Conservation (phyloP, 495 filamentous ascomycete genomes). For the Extremus antarcticus region DNA sequence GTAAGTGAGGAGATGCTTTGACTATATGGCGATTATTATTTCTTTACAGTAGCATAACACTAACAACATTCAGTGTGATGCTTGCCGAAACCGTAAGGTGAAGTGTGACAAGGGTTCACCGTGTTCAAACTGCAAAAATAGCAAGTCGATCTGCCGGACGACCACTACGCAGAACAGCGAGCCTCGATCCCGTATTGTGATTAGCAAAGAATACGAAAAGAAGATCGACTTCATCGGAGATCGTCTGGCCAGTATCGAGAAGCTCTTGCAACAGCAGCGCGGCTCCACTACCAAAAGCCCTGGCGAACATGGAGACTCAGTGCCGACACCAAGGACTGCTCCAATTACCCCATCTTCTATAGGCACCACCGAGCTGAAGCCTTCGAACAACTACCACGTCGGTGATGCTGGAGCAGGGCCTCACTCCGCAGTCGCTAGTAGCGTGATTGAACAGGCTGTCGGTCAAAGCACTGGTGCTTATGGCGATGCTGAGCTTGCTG, state of each 20-base stretch:
- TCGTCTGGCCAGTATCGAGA: background rate
- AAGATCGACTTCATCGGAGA: slow-evolving; percentile 2
- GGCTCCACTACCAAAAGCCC: too few relatives aligned
- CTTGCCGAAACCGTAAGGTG: background rate
- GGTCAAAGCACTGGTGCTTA: background rate
- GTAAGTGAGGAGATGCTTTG: too few relatives aligned
- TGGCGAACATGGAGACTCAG: too few relatives aligned
- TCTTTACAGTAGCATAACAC: too few relatives aligned
- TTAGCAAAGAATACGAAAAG: background rate
- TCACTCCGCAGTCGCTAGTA: background rate
- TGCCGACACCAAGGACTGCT: too few relatives aligned
- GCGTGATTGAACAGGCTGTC: background rate
- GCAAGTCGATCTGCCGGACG: background rate
- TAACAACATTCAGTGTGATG: background rate
- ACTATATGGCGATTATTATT: too few relatives aligned
- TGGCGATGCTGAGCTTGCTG: background rate
- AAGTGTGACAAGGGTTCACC: background rate
- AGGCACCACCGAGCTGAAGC: background rate
- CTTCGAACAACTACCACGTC: background rate
- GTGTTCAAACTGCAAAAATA: background rate
- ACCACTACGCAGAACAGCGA: background rate
- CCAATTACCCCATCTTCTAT: too few relatives aligned
- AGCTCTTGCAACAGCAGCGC: background rate
- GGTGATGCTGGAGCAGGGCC: background rate
- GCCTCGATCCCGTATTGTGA: background rate